Conservation (phyloP, 139 green algal genomes). For the Chlorella sp. region DNA sequence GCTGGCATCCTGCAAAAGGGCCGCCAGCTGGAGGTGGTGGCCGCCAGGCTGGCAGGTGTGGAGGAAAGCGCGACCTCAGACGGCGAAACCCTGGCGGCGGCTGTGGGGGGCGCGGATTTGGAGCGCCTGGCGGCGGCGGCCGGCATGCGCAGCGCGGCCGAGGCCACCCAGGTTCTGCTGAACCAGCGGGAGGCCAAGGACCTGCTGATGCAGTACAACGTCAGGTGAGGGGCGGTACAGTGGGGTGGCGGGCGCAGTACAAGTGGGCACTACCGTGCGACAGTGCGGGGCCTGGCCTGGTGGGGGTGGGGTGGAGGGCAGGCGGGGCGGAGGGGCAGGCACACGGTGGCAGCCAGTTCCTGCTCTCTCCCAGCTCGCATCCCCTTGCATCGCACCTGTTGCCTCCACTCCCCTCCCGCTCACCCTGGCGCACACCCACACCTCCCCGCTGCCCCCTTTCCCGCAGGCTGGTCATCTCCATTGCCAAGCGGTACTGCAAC, state of each 20-base stretch:
- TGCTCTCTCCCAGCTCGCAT: not conserved
- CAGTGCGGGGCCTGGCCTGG: too few relatives aligned
- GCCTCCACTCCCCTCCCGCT: not conserved
- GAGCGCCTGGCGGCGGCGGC: constrained; percentile 22
- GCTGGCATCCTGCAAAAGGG: constrained; percentile 37
- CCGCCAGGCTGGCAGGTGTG: not conserved
- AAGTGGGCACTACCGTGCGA: not conserved
- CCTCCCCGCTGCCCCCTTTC: not conserved
- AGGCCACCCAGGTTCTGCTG: not conserved
- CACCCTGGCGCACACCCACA: not conserved
- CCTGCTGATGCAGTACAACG: constrained; percentile 51
- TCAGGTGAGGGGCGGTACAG: constrained; percentile 15
- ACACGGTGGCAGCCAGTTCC: too few relatives aligned
- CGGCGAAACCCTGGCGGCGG: not conserved
- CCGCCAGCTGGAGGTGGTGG: constrained; percentile 6
- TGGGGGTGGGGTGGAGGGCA: too few relatives aligned
- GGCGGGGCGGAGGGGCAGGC: not conserved
- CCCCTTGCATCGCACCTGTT: not conserved
- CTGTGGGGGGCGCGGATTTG: not conserved
- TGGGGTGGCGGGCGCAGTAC: not conserved
- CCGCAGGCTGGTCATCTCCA: constrained; percentile 42
- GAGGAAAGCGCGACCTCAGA: not conserved
- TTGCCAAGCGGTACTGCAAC: constrained; percentile 42
- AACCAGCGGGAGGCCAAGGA: constrained; percentile 41
- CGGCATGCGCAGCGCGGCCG: constrained; percentile 23